These are phyloP conservation scores for Helotiales sp. DNA, from an alignment of 2,329 filamentous ascomycete genomes.

Conservation along the genomic window DNA sequence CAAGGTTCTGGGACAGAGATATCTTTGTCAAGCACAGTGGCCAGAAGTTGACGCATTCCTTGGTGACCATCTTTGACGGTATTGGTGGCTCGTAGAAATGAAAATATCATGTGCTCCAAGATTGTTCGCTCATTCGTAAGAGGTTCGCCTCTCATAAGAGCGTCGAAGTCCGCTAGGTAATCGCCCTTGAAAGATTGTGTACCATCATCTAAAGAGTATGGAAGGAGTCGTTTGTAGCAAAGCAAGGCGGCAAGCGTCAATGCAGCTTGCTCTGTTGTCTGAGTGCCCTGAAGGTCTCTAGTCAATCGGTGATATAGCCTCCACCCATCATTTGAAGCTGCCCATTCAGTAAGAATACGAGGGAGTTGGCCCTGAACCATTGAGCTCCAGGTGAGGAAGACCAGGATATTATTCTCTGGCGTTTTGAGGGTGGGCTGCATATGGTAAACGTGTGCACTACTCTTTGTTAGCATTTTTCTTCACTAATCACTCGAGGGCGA, in stretches of 20 bases:
- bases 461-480: conserved; percentile 8
- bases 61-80: conserved; percentile 1
- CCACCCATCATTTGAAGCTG: conserved; percentile 11
- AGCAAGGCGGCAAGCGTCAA: conserved; percentile 15
- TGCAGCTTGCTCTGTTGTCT: conserved; percentile 11
- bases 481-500: neutral
- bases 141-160: conserved; percentile 9
- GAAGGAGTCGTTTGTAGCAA: conserved; percentile 10
- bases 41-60: conserved; percentile 8
- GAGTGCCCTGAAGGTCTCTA: conserved; percentile 6
- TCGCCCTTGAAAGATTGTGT: conserved; percentile 7
- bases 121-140: conserved; percentile 7
- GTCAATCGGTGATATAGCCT: conserved; percentile 10
- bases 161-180: conserved; percentile 13
- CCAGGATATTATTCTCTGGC: conserved; percentile 13
- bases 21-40: conserved; percentile 6
- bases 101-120: conserved; percentile 12
- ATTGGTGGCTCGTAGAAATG: conserved; percentile 1
- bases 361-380: neutral
- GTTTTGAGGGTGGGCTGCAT: conserved; percentile 5
- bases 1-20: neutral
- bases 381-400: conserved; percentile 8
- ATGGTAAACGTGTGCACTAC: conserved; percentile 6
- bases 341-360: conserved; percentile 5
- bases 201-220: neutral